These are phyloP conservation scores for Panaeolus papilionaceus DNA, from an alignment of 768 basidiomycete species.

Conservation along the genomic window DNA sequence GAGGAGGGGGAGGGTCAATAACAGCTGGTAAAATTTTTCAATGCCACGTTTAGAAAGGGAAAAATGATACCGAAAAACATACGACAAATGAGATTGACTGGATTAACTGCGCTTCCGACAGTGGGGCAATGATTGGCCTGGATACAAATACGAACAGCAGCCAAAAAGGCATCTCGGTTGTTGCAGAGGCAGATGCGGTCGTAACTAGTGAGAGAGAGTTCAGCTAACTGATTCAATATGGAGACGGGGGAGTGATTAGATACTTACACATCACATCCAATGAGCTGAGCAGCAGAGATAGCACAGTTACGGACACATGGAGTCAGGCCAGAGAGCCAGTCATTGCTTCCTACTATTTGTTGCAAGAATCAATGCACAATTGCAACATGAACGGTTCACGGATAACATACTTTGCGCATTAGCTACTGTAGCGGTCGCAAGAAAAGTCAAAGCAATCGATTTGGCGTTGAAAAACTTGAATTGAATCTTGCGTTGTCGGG, in stretches of 20 bases:
- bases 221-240: not conserved
- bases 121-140: conserved; percentile 17
- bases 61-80: not conserved
- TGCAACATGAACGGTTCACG: too few relatives aligned
- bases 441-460: not conserved
- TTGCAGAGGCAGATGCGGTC: conserved; percentile 19
- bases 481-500: not conserved
- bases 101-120: not conserved
- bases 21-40: not conserved
- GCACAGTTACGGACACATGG: conserved; percentile 19
- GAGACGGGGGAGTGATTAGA: not conserved
- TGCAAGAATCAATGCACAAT: not conserved
- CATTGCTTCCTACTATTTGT: not conserved
- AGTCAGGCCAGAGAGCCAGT: conserved; percentile 18
- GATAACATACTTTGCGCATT: not conserved
- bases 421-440: not conserved
- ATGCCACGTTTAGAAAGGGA: too few relatives aligned
- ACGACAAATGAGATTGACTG: conserved; percentile 1
- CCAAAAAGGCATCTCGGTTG: conserved; percentile 16
- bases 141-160: conserved; percentile 11
- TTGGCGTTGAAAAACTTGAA: not conserved
- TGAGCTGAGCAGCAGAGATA: conserved; percentile 12
- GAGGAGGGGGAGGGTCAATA: not conserved
- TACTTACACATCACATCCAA: conserved; percentile 19
- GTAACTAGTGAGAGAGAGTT: not conserved